phyloP scores from a whole-genome alignment of 306 rosid genomes.

The Prunus campanulata region DNA sequence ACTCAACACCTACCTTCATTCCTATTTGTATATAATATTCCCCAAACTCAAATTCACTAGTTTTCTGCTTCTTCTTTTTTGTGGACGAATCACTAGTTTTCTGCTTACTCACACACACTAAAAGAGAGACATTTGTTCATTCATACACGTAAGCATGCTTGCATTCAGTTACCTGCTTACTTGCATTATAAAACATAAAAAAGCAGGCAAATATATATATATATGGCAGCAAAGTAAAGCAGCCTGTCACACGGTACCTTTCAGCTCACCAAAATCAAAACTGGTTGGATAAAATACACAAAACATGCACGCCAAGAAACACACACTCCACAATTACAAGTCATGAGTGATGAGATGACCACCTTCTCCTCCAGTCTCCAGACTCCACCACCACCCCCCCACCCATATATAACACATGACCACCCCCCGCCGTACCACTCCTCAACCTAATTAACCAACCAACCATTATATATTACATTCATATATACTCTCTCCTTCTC shows the following conservation, averaged over 20 bases:
- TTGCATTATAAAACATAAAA: background rate
- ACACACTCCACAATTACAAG: no score
- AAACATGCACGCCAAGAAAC: conserved; percentile 62
- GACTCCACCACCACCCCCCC: background rate
- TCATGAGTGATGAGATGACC: no score
- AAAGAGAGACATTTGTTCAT: no score
- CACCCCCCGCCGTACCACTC: conserved; percentile 3
- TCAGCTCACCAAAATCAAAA: conserved; percentile 82
- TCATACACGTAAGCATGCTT: no score
- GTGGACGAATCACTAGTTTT: no score
- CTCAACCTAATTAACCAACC: conserved; percentile 3
- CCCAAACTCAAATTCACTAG: no score
- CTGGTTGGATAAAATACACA: conserved; percentile 2
- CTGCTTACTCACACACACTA: no score
- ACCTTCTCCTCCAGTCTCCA: no score
- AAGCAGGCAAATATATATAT: background rate
- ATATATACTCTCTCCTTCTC: background rate
- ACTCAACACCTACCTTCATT: no score
- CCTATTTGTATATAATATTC: no score
- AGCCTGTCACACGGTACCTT: conserved; percentile 12
- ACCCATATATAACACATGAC: conserved; percentile 32
- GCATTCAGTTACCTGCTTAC: no score
- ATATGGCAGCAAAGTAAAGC: background rate
- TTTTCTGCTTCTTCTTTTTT: no score
- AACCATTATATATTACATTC: background rate